Evolutionary conservation across 352 stramenopile species (phyloP), one percentile per base, ranked within the genome.

Genomic region (Globisporangium iwayamae): DNA sequence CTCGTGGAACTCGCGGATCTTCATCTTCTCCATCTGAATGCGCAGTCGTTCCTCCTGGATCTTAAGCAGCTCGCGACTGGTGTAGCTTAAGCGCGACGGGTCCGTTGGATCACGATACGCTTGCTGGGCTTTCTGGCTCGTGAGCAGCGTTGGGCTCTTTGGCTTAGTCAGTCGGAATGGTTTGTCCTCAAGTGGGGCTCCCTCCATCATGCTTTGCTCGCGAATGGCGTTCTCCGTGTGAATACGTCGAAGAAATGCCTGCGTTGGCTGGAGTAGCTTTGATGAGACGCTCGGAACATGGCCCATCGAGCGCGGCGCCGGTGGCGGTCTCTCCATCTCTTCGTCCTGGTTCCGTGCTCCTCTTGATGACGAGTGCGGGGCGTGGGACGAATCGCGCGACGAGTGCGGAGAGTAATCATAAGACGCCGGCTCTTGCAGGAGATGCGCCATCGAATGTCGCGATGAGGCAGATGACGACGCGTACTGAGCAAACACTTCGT

Each of bases 1-100:
- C 59, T 89, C 85, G 55, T 93, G 80, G 54, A 89, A 91, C 56
- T 93, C 83, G 51, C 85, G 79, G 62, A 91, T 85, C 61, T 90
- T 90, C 32, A 88, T 73, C 22, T 78, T 79, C 61, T 93, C 82
- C 16, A 89, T 60, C 52, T 93, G 81, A 13, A 91, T 32, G 13
- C 75, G 74, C 56, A 84, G 70, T 60, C 83, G 72, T 54, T 93
- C 85, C 36, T 90, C 82, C 59, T 89, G 82, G 57, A 93, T 91
- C 59, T 88, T 79, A 22, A 90, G 76, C 58, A 93, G 45, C 56
- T 93, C 85, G 3, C 81, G 81, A 60, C 80, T 91, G 8, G 85
- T 93, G 39, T 82, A 91, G 68, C 85, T 93, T 72, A 93, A 78
- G 10, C 77, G 64, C 10, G 75, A 79, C 13, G 70, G 62, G 16